A percentile compares a stretch with the other conserved stretches of the same genome.
These are phyloP conservation scores for Beauveria varroae DNA, from an alignment of 2,329 filamentous ascomycete species.

Conservation along the genomic window DNA sequence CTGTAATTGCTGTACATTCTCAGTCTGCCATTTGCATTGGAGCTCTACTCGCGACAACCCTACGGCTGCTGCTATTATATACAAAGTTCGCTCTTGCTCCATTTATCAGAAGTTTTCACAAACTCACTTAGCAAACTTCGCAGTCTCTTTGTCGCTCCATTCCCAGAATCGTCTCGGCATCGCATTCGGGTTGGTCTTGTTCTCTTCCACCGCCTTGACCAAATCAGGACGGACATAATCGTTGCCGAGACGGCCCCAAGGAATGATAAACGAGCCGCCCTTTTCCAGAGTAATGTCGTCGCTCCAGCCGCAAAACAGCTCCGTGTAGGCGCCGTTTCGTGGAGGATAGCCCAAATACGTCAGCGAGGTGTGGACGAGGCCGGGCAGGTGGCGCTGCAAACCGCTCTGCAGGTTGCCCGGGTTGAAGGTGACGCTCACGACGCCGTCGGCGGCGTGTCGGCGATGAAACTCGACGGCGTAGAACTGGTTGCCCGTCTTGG, in stretches of 20 bases:
- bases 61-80: background rate
- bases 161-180: slow-evolving; percentile 24
- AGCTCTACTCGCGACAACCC: background rate
- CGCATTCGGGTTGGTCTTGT: slow-evolving; percentile 23
- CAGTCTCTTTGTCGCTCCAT: slow-evolving; percentile 27
- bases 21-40: background rate
- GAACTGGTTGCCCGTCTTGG: slow-evolving; percentile 18
- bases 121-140: background rate
- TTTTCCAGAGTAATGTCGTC: slow-evolving; percentile 29
- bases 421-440: slow-evolving; percentile 22
- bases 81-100: background rate
- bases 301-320: slow-evolving; percentile 12
- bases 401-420: slow-evolving; percentile 27
- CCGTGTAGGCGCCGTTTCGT: slow-evolving; percentile 8
- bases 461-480: slow-evolving; percentile 18
- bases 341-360: slow-evolving; percentile 10
- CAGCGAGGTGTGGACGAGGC: slow-evolving; percentile 12
- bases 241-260: slow-evolving; percentile 18
- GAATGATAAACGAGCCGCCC: slow-evolving; percentile 13
- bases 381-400: slow-evolving; percentile 19
- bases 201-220: slow-evolving; percentile 18
- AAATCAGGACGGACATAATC: slow-evolving; percentile 21
- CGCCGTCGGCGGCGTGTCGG: slow-evolving; percentile 16
- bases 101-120: background rate
- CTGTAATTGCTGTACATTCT: background rate